phyloP scores from a whole-genome alignment of 2,329 filamentous ascomycete genomes.

The Grosmannia clavigera region DNA sequence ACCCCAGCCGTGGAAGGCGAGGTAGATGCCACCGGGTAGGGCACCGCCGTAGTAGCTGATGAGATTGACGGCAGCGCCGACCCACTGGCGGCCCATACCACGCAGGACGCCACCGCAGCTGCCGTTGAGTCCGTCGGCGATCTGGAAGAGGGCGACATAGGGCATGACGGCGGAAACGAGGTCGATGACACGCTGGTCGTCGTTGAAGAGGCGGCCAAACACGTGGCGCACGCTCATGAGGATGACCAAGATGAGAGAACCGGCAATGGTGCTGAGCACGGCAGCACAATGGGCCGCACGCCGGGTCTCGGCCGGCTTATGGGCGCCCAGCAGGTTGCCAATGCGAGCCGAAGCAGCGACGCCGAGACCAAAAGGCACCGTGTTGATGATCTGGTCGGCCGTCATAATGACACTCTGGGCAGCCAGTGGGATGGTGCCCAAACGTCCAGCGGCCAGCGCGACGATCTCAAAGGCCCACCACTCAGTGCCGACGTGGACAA shows the following conservation, averaged over 20 bases:
- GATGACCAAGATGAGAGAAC: conserved; percentile 51
- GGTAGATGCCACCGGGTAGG: conserved; percentile 67
- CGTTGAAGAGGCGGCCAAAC: conserved; percentile 71
- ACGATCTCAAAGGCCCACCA: conserved; percentile 96
- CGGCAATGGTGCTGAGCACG: conserved; percentile 57
- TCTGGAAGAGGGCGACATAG: conserved; percentile 80
- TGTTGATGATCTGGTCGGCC: conserved; percentile 71
- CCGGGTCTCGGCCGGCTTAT: conserved; percentile 51
- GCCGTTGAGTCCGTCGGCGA: conserved; percentile 77
- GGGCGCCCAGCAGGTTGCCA: conserved; percentile 66
- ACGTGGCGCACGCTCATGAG: conserved; percentile 59
- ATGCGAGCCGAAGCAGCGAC: conserved; percentile 68
- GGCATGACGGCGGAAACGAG: conserved; percentile 72
- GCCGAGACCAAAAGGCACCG: conserved; percentile 75
- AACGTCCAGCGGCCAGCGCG: conserved; percentile 64
- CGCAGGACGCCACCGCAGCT: conserved; percentile 69
- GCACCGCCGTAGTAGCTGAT: conserved; percentile 76
- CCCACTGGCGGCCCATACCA: conserved; percentile 78
- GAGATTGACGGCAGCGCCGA: conserved; percentile 72
- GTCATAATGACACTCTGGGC: conserved; percentile 88
- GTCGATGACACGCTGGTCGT: conserved; percentile 57
- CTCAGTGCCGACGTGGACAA: conserved; percentile 78
- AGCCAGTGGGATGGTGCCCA: conserved; percentile 68
- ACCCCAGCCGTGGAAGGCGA: conserved; percentile 80
- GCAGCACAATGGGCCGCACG: conserved; percentile 66